Evolutionary conservation across 768 basidiomycete genomes (phyloP), one percentile per base, ranked within the genome.

Genomic region (Lepiota venenata): DNA sequence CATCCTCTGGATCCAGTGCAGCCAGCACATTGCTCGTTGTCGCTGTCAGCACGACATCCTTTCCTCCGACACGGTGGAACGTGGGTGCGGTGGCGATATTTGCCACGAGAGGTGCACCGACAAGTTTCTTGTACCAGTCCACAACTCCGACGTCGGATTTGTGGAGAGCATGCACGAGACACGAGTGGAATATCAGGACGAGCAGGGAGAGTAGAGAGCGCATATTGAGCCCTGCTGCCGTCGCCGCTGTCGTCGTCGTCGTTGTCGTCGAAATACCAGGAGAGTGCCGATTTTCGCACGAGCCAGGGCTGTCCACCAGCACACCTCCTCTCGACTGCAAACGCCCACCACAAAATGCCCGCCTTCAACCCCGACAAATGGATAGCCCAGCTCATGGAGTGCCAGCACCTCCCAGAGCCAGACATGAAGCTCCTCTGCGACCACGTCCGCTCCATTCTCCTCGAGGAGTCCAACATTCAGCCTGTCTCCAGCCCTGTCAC

Each of bases 381-480:
- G 87, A 93, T 98, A 63, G 80, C 82, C 22, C 91, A 93, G 63
- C 85, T 98, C 56, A 85, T 85, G 74, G 71, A 81, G 60, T 97
- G 94, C 75, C 82, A 87, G 58, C 87, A 92, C 61, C 88, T 99
- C 47, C 82, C 91, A 14, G 97, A 99, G 72, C 67, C 82, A 10
- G 92, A 96, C 60, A 97, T 99, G 84, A 96, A 94, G 67, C 74
- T 86, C 40, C 84, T 99, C 46, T 98, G 96, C 76, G 83, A 93
- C 55, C 84, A 87, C 56, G 94, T 98, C 18, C 84, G 92, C 47
- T 81, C 86, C 45, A 87, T 95, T 45, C 80, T 97, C 36, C 86
- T 98, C 68, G 96, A 99, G 68, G 96, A 99, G 68, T 93, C 89
- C 52, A 99, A 98, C 67, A 95, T 98, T 53, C 94, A 98, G 65